phyloP scores from a whole-genome alignment of 2,329 filamentous ascomycete species.

The Talaromyces sp. region DNA sequence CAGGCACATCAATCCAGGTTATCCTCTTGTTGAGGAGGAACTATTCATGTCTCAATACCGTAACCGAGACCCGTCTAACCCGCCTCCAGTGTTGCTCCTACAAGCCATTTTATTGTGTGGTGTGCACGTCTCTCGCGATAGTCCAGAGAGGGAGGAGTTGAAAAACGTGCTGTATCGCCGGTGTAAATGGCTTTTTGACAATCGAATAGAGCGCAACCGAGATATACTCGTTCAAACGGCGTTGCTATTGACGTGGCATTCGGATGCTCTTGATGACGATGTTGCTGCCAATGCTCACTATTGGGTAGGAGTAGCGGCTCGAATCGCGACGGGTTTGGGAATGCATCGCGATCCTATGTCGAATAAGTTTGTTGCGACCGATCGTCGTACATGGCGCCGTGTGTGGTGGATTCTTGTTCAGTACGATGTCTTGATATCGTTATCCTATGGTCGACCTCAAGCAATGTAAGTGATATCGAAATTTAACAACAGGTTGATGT shows the following conservation, averaged over 20 bases:
- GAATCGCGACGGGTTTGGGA: slow-evolving; percentile 55
- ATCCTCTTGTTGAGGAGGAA: slow-evolving; percentile 54
- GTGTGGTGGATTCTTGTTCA: slow-evolving; percentile 48
- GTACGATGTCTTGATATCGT: slow-evolving; percentile 45
- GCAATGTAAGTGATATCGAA: slow-evolving; percentile 42
- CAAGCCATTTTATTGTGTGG: slow-evolving; percentile 55
- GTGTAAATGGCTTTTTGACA: slow-evolving; percentile 55
- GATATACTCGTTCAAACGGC: slow-evolving; percentile 56
- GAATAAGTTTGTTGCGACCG: slow-evolving; percentile 42
- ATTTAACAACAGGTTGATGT: background rate
- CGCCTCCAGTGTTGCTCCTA: slow-evolving; percentile 51
- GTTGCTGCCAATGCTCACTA: slow-evolving; percentile 54
- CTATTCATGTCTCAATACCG: slow-evolving; percentile 53
- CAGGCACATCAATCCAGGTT: slow-evolving; percentile 51
- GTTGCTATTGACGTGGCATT: slow-evolving; percentile 57
- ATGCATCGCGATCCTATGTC: slow-evolving; percentile 51
- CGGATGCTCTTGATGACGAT: slow-evolving; percentile 54
- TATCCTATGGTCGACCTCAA: slow-evolving; percentile 53
- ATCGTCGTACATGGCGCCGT: slow-evolving; percentile 46
- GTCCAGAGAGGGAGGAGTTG: slow-evolving; percentile 44
- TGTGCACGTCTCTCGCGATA: slow-evolving; percentile 49
- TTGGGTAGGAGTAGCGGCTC: slow-evolving; percentile 55
- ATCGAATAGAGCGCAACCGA: slow-evolving; percentile 54
- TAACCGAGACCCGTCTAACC: slow-evolving; percentile 45
- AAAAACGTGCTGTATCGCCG: slow-evolving; percentile 54